phyloP scores from a whole-genome alignment of 805 yeast species.

The Hanseniaspora mollemarum region DNA sequence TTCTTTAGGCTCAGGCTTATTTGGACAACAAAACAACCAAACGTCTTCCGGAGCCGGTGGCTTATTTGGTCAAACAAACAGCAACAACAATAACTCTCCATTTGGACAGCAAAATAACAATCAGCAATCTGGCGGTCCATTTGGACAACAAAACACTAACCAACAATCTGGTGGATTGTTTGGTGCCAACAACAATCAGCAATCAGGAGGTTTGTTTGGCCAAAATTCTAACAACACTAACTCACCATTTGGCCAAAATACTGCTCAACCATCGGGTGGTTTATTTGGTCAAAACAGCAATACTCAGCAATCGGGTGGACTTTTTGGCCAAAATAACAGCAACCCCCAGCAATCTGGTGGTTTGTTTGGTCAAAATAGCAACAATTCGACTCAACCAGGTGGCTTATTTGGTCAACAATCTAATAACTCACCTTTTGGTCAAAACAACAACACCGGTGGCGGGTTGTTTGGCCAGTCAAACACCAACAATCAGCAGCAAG shows the following conservation, averaged over 20 bases:
- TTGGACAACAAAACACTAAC: constrained; percentile 25
- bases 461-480: constrained; percentile 33
- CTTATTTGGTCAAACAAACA: constrained; percentile 26
- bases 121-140: constrained; percentile 28
- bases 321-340: constrained; percentile 29
- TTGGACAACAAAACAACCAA: constrained; percentile 27
- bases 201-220: constrained; percentile 31
- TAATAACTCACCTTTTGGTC: constrained; percentile 19
- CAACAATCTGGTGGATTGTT: constrained; percentile 25
- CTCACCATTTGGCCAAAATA: constrained; percentile 35
- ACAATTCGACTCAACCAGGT: constrained; percentile 23
- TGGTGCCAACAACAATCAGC: constrained; percentile 26
- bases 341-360: constrained; percentile 23
- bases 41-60: constrained; percentile 22
- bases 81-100: constrained; percentile 21
- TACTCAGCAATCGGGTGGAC: constrained; percentile 26
- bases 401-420: constrained; percentile 36
- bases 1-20: constrained; percentile 22
- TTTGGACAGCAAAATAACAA: constrained; percentile 31
- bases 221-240: constrained; percentile 19
- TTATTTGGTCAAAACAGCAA: constrained; percentile 29
- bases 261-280: constrained; percentile 24
- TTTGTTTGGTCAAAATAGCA: constrained; percentile 27
- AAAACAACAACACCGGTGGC: constrained; percentile 23
- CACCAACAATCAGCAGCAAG: constrained; percentile 11